Evolutionary conservation across 208 protist genomes (phyloP).

Genomic region (Acanthamoeba castellanii): DNA sequence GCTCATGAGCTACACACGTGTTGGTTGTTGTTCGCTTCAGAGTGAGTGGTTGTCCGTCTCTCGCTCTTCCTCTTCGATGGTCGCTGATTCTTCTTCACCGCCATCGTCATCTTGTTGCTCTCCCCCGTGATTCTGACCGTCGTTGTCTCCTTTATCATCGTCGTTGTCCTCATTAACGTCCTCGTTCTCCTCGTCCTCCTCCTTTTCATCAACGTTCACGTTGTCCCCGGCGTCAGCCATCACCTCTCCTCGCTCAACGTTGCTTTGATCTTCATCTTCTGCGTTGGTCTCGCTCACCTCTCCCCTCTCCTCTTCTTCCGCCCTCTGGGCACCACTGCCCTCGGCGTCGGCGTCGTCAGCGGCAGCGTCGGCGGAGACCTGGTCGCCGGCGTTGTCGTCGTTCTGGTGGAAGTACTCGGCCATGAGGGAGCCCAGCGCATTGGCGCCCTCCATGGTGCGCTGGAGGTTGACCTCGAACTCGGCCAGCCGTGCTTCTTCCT

Average conservation of each 20-base stretch:
- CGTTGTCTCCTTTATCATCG: neutral
- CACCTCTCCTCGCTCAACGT: neutral
- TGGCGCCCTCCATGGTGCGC: slow-evolving; percentile 13
- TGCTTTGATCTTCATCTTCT: neutral
- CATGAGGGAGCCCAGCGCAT: neutral
- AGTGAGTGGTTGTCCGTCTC: no score
- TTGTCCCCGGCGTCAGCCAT: neutral
- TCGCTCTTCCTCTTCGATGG: no score
- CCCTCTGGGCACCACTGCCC: neutral
- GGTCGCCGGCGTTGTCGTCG: neutral
- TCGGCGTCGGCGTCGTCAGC: neutral
- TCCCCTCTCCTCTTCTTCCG: neutral
- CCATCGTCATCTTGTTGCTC: neutral
- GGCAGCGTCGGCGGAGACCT: neutral
- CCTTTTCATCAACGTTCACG: neutral
- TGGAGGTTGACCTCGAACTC: slow-evolving; percentile 35
- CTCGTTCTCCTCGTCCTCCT: neutral
- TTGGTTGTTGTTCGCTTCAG: no score
- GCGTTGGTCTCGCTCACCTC: neutral
- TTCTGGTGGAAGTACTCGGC: neutral
- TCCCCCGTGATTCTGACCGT: neutral
- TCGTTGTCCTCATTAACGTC: neutral
- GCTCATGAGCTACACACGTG: no score
- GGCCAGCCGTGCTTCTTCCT: neutral
- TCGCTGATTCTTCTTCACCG: no score